Percentiles rank a stretch among this genome's conserved stretches.
phyloP scores from a whole-genome alignment of 2,329 filamentous ascomycete genomes.

The Basipetospora sp. region DNA sequence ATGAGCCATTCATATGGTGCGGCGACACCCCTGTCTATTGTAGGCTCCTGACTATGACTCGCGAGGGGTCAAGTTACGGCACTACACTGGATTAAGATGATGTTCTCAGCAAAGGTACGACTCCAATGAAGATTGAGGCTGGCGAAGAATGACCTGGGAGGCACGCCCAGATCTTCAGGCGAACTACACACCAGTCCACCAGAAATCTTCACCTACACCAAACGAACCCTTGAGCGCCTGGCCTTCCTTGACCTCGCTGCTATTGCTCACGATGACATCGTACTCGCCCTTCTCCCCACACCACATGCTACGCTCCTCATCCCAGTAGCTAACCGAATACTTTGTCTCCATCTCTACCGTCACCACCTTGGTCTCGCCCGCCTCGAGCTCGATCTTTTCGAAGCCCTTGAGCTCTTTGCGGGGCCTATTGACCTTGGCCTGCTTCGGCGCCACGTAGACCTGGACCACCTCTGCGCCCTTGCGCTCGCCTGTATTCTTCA shows the following conservation, averaged over 20 bases:
- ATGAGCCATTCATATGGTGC: too few species aligned
- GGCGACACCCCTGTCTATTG: too few species aligned
- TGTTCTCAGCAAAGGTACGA: too few species aligned
- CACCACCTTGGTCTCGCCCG: conserved; percentile 43
- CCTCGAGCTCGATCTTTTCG: conserved; percentile 45
- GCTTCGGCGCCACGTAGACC: conserved; percentile 39
- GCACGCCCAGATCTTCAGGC: not conserved
- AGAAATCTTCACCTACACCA: conserved; percentile 44
- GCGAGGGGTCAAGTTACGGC: too few species aligned
- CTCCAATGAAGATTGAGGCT: too few species aligned
- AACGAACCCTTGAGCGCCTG: conserved; percentile 38
- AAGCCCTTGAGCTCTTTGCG: conserved; percentile 53
- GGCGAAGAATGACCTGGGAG: too few species aligned
- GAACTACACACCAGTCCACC: conserved; percentile 49
- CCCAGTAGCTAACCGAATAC: conserved; percentile 54
- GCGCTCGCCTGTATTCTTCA: conserved; percentile 47
- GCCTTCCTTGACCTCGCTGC: conserved; percentile 32
- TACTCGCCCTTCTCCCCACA: conserved; percentile 51
- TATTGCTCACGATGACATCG: conserved; percentile 44
- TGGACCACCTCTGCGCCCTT: conserved; percentile 42
- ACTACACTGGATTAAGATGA: too few species aligned
- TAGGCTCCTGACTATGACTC: too few species aligned
- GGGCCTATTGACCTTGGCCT: conserved; percentile 38
- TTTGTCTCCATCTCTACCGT: conserved; percentile 45
- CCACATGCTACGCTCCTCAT: conserved; percentile 53